phyloP scores from a whole-genome alignment of 1,139 yeast genomes.

The Meyerozyma sp. region DNA sequence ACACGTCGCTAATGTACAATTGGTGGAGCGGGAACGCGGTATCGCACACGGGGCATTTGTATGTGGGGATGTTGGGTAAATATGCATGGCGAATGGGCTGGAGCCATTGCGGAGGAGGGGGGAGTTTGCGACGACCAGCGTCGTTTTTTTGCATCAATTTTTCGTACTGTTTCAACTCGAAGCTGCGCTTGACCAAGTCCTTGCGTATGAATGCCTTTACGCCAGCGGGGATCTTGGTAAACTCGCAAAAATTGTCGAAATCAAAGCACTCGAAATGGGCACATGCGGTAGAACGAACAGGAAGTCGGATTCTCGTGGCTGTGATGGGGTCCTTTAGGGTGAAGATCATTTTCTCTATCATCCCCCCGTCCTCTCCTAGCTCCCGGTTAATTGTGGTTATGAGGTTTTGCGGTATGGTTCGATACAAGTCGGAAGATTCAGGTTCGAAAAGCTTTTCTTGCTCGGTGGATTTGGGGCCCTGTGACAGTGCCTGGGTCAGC shows the following conservation, averaged over 20 bases:
- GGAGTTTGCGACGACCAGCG: slow-evolving; percentile 7
- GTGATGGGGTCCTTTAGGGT: slow-evolving; percentile 17
- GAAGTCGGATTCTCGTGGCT: slow-evolving; percentile 33
- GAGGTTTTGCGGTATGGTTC: neutral
- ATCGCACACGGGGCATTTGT: slow-evolving; percentile 42
- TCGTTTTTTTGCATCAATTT: slow-evolving; percentile 4
- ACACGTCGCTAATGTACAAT: slow-evolving; percentile 34
- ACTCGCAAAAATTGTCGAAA: slow-evolving; percentile 37
- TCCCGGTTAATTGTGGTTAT: slow-evolving; percentile 1
- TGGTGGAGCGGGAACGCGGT: slow-evolving; percentile 28
- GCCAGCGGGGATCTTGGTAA: slow-evolving; percentile 31
- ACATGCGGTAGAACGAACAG: slow-evolving; percentile 35
- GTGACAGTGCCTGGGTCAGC: neutral
- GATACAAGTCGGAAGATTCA: neutral
- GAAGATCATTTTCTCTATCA: slow-evolving; percentile 9
- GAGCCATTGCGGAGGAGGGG: slow-evolving; percentile 1
- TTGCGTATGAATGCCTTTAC: slow-evolving; percentile 22
- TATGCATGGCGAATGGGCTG: slow-evolving; percentile 4
- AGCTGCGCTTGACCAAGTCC: slow-evolving; percentile 22
- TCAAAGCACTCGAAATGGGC: slow-evolving; percentile 45
- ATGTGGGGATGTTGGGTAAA: slow-evolving; percentile 16
- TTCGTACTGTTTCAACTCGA: slow-evolving; percentile 18
- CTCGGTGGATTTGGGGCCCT: neutral
- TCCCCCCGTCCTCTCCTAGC: slow-evolving; percentile 8
- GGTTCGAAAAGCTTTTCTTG: neutral